Conservation (phyloP, 164 flowering plant genomes). For the Macadamia integrifolia region DNA sequence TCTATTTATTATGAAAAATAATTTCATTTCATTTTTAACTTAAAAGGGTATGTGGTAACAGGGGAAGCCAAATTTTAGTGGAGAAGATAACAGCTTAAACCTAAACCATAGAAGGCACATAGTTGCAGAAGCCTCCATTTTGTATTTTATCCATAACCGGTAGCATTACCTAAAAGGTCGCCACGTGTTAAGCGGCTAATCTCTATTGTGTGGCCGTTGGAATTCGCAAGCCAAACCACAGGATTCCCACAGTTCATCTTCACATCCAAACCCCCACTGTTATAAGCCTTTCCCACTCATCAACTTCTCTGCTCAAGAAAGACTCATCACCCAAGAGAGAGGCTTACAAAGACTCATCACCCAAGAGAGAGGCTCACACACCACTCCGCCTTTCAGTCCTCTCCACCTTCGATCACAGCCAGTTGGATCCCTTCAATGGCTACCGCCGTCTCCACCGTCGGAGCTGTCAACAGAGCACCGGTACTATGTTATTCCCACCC, state of each 20-base stretch:
- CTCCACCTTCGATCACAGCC: constrained; percentile 3
- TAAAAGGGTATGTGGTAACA: neutral
- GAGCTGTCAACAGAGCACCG: constrained; percentile 33
- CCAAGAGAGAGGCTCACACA: no score
- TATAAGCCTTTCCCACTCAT: constrained; percentile 5
- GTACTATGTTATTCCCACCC: constrained; percentile 20
- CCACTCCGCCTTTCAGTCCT: neutral
- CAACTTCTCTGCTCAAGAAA: neutral
- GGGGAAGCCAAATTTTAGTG: neutral
- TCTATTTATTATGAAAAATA: no score
- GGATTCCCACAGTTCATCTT: neutral
- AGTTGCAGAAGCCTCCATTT: constrained; percentile 2
- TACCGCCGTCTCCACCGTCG: constrained; percentile 34
- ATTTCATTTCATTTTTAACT: no score
- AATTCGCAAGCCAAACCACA: constrained; percentile 20
- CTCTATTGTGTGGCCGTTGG: constrained; percentile 39
- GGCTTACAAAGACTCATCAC: no score
- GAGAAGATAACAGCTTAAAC: neutral
- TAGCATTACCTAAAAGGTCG: neutral
- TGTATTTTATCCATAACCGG: constrained; percentile 6
- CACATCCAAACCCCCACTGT: neutral
- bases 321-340: no score
- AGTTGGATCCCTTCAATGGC: constrained; percentile 20
- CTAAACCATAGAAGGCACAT: neutral
- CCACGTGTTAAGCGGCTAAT: constrained; percentile 30